phyloP scores from a whole-genome alignment of 106 monocot genomes.

The Dendrobium huoshanense region DNA sequence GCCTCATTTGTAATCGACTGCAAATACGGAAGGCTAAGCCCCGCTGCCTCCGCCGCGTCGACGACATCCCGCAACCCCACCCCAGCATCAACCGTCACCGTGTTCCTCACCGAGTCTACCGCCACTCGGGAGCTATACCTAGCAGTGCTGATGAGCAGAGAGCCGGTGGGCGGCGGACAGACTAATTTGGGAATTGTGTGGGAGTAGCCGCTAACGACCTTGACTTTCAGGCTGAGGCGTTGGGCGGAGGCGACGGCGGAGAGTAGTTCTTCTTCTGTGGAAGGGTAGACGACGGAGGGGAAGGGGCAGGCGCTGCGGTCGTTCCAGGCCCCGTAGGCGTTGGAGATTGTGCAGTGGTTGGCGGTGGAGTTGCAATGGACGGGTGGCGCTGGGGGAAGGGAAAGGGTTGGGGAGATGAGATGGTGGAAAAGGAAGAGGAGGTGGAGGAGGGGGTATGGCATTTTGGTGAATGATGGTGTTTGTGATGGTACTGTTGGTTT shows the following conservation, averaged over 20 bases:
- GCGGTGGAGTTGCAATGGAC: constrained; percentile 35
- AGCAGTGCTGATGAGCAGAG: constrained; percentile 55
- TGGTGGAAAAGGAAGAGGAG: background rate
- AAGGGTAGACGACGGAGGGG: constrained; percentile 45
- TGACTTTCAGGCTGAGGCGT: constrained; percentile 25
- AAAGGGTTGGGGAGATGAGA: background rate
- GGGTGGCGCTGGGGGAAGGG: constrained; percentile 46
- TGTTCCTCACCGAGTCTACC: constrained; percentile 18
- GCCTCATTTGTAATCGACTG: too few relatives aligned
- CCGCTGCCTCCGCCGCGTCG: constrained; percentile 48
- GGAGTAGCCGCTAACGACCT: constrained; percentile 58
- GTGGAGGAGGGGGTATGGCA: background rate
- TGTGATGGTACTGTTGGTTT: too few relatives aligned
- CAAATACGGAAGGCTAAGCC: constrained; percentile 60
- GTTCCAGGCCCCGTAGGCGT: constrained; percentile 60
- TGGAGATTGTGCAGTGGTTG: constrained; percentile 39
- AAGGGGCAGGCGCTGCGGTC: constrained; percentile 35
- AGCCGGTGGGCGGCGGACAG: constrained; percentile 35
- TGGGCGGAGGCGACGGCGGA: constrained; percentile 43
- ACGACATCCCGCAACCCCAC: constrained; percentile 55
- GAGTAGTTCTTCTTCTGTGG: constrained; percentile 37
- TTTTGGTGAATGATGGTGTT: background rate
- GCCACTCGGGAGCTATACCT: constrained; percentile 29
- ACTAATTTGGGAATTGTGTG: constrained; percentile 73
- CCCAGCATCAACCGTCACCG: constrained; percentile 49